Conservation (phyloP, 169 alveolate genomes). For the Blepharisma undulans region DNA sequence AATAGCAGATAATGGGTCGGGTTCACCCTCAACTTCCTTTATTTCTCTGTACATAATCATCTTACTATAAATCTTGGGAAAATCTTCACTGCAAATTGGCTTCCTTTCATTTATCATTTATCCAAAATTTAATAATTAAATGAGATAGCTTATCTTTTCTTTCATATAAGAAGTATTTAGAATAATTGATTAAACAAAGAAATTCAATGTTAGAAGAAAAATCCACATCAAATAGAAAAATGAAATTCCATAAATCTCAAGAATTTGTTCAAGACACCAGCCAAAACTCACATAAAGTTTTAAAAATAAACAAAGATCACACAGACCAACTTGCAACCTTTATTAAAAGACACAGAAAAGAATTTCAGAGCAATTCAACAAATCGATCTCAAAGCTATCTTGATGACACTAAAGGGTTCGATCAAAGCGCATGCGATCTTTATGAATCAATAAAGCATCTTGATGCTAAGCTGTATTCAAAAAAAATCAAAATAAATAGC, state of each 20-base stretch:
- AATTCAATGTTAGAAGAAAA: not conserved
- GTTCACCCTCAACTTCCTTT: not conserved
- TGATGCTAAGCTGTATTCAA: not conserved
- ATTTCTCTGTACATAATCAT: not conserved
- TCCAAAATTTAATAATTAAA: no score
- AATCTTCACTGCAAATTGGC: not conserved
- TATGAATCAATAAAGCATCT: not conserved
- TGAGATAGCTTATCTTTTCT: not conserved
- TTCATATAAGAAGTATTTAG: not conserved
- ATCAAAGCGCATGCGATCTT: not conserved
- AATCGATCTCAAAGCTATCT: not conserved
- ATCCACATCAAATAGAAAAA: not conserved
- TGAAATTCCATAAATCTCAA: not conserved
- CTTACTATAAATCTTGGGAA: not conserved
- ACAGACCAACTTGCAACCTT: not conserved
- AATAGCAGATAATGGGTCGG: not conserved
- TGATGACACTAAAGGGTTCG: not conserved
- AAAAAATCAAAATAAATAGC: not conserved
- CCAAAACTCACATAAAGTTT: not conserved
- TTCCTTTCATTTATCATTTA: not conserved
- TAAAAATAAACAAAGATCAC: not conserved
- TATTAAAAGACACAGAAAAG: not conserved
- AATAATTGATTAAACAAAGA: no score
- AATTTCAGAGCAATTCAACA: not conserved
- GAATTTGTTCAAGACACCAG: not conserved